These are phyloP conservation scores for Saccharum spontaneum DNA, from an alignment of 176 grass and related monocot species.

Conservation along the genomic window DNA sequence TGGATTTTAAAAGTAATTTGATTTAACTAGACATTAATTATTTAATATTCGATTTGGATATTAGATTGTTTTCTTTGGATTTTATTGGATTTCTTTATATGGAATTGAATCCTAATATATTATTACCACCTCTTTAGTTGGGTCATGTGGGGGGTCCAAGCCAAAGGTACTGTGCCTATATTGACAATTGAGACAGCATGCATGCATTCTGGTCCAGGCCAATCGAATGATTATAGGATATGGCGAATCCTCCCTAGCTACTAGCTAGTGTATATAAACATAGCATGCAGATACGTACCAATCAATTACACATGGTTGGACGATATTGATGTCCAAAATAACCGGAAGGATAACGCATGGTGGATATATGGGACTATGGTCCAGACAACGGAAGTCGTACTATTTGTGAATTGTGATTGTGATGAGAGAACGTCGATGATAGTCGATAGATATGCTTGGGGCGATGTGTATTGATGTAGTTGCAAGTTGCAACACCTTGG, in stretches of 20 bases:
- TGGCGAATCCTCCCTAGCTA: neutral
- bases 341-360: neutral
- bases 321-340: slow-evolving; percentile 32
- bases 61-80: too few species aligned
- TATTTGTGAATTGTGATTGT: neutral
- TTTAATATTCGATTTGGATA: neutral
- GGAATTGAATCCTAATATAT: too few species aligned
- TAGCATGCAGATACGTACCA: slow-evolving; percentile 5
- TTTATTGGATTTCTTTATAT: too few species aligned
- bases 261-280: neutral
- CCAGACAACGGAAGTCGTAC: neutral
- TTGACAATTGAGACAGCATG: neutral
- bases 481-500: neutral
- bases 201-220: slow-evolving; percentile 1
- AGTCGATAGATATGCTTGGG: too few species aligned
- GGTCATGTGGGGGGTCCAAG: neutral
- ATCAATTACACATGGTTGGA: slow-evolving; percentile 29
- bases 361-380: neutral
- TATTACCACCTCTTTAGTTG: neutral
- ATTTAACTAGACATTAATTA: too few species aligned
- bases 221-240: neutral
- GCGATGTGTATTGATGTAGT: too few species aligned
- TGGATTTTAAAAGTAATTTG: too few species aligned
- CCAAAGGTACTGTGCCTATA: neutral
- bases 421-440: neutral